These are phyloP conservation scores for Penicillium samsonianum DNA, from an alignment of 495 filamentous ascomycete species.

Conservation along the genomic window DNA sequence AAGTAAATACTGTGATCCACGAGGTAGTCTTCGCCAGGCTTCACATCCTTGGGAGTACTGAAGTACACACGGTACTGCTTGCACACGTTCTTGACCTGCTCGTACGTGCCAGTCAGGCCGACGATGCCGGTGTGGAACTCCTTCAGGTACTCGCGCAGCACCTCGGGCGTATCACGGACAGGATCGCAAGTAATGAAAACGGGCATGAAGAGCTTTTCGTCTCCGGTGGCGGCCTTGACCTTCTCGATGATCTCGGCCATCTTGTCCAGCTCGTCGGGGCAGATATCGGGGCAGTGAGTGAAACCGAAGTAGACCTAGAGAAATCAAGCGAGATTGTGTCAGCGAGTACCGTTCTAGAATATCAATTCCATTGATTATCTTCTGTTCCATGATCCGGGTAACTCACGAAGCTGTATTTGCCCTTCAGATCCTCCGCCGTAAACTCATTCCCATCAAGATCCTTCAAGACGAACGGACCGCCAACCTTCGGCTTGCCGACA, in stretches of 20 bases:
- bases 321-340: neutral
- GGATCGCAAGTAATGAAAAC: conserved; percentile 97
- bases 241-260: conserved; percentile 92
- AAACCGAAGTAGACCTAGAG: conserved; percentile 92
- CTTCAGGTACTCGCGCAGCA: conserved; percentile 77
- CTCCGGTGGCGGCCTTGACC: conserved; percentile 56
- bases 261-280: conserved; percentile 98
- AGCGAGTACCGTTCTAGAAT: neutral
- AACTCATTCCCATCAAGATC: conserved; percentile 79
- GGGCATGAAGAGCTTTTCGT: conserved; percentile 59
- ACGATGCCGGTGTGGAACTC: conserved; percentile 92
- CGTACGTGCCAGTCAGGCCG: conserved; percentile 89
- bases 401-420: conserved; percentile 74
- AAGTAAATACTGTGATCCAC: conserved; percentile 99
- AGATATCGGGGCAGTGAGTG: conserved; percentile 98
- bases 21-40: conserved; percentile 92
- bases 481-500: conserved; percentile 88
- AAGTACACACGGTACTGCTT: conserved; percentile 97
- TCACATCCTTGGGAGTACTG: conserved; percentile 81
- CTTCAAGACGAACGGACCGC: conserved; percentile 77
- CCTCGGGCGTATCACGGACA: conserved; percentile 80
- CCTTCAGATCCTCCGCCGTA: conserved; percentile 76
- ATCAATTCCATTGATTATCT: neutral
- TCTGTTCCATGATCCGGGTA: neutral
- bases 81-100: conserved; percentile 88